Percentiles rank a stretch among this genome's conserved stretches.
phyloP scores from a whole-genome alignment of 1,284 basidiomycete species.

The Sporisorium graminicola region DNA sequence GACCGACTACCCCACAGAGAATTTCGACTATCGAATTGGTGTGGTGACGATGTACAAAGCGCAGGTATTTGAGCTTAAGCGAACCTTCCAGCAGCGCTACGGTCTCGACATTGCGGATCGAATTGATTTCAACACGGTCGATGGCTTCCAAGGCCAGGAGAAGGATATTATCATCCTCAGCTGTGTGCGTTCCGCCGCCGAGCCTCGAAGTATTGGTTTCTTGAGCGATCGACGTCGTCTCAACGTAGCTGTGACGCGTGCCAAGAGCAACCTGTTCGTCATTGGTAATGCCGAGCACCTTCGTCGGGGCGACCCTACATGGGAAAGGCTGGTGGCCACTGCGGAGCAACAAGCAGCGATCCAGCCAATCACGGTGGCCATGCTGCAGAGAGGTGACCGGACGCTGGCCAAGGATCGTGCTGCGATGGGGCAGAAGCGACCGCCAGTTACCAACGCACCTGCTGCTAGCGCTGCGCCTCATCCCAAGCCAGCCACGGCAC shows the following conservation, averaged over 20 bases:
- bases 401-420: slow-evolving; percentile 37
- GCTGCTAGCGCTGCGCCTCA: slow-evolving; percentile 3
- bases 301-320: slow-evolving; percentile 76
- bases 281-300: slow-evolving; percentile 89
- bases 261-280: slow-evolving; percentile 92
- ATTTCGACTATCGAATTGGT: slow-evolving; percentile 85
- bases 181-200: slow-evolving; percentile 85
- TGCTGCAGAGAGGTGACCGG: slow-evolving; percentile 41
- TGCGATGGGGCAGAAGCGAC: slow-evolving; percentile 15
- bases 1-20: slow-evolving; percentile 73
- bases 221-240: slow-evolving; percentile 63
- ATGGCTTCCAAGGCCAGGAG: slow-evolving; percentile 99
- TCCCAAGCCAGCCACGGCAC: slow-evolving; percentile 5
- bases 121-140: slow-evolving; percentile 97
- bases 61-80: slow-evolving; percentile 83
- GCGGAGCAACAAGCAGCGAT: slow-evolving; percentile 47
- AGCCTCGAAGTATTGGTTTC: slow-evolving; percentile 79
- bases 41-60: slow-evolving; percentile 96
- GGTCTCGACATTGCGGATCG: slow-evolving; percentile 77
- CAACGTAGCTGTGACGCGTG: slow-evolving; percentile 96
- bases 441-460: not conserved
- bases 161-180: slow-evolving; percentile 99
- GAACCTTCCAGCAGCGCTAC: slow-evolving; percentile 80
- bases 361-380: slow-evolving; percentile 37
- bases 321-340: slow-evolving; percentile 52